A percentile compares a stretch with the other conserved stretches of the same genome.
phyloP scores from a whole-genome alignment of 2,329 filamentous ascomycete species.

The Blastomyces parvus region DNA sequence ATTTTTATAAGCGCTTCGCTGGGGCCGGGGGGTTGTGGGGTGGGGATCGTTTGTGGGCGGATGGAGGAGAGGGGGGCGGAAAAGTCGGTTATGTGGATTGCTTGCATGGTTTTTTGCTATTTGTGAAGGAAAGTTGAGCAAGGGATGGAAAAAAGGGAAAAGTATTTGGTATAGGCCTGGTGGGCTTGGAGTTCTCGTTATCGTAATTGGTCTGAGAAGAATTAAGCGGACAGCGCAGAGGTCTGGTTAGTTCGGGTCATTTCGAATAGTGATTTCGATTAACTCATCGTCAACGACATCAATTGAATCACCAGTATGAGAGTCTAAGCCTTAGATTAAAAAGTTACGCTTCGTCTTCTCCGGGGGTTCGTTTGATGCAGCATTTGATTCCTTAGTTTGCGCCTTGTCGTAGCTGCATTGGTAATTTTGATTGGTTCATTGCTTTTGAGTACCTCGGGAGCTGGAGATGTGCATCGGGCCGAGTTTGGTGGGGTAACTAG shows the following conservation, averaged over 20 bases:
- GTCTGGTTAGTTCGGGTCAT: not conserved
- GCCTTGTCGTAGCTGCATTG: not conserved
- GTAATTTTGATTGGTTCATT: not conserved
- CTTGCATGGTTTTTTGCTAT: conserved; percentile 29
- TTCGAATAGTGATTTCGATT: not conserved
- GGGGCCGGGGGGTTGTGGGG: conserved; percentile 24
- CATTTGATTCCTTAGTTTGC: not conserved
- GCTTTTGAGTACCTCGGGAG: not conserved
- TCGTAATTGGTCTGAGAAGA: not conserved
- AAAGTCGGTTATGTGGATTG: conserved; percentile 33
- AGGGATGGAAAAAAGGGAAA: not conserved
- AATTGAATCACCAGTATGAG: not conserved
- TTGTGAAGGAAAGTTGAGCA: not conserved
- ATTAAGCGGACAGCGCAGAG: not conserved
- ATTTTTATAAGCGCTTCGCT: conserved; percentile 40
- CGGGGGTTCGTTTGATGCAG: not conserved
- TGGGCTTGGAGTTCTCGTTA: not conserved
- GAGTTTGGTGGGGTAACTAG: not conserved
- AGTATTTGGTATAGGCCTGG: not conserved
- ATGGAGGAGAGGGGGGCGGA: conserved; percentile 25
- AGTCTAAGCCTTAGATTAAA: not conserved
- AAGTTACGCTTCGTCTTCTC: not conserved
- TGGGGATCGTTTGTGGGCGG: conserved; percentile 25
- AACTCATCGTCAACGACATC: not conserved
- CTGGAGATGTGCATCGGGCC: not conserved